These are phyloP conservation scores for Eimeria tenella DNA, from an alignment of 169 alveolate genomes.

Conservation along the genomic window DNA sequence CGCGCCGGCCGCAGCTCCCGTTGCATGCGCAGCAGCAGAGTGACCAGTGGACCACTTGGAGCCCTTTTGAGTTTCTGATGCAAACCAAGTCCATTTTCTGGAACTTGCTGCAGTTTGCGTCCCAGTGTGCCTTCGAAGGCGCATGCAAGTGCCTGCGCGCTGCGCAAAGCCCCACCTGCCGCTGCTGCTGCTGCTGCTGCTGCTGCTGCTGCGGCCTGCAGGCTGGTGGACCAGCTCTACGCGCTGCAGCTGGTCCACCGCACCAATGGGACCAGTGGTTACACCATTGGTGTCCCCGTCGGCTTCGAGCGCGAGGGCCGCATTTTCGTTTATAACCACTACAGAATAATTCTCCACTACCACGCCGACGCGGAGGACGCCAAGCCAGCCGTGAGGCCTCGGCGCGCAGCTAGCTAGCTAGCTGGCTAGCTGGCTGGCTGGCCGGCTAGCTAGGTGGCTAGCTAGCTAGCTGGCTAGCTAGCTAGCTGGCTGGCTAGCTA, in stretches of 20 bases:
- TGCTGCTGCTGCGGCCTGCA: background rate
- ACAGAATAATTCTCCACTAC: conserved; percentile 33
- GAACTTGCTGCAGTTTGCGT: too few relatives aligned
- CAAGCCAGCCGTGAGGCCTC: background rate
- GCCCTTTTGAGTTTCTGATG: too few relatives aligned
- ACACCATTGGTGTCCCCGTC: conserved; percentile 56
- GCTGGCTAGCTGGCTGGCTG: background rate
- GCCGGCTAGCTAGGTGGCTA: background rate
- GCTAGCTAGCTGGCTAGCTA: too few relatives aligned
- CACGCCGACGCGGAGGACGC: conserved; percentile 46
- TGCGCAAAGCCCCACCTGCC: too few relatives aligned
- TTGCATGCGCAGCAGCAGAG: too few relatives aligned
- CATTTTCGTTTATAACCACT: conserved; percentile 38
- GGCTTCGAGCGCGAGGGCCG: conserved; percentile 50
- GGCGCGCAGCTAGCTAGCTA: background rate
- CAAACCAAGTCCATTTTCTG: too few relatives aligned
- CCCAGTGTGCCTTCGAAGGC: too few relatives aligned
- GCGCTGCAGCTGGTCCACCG: conserved; percentile 69
- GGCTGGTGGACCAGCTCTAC: conserved; percentile 79
- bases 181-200: background rate
- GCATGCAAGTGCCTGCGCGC: too few relatives aligned
- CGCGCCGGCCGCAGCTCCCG: too few relatives aligned
- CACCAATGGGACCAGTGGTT: conserved; percentile 51
- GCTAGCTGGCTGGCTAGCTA: background rate
- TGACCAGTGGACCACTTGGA: too few relatives aligned